Conservation (phyloP, 495 filamentous ascomycete species). For the Podospora conica region DNA sequence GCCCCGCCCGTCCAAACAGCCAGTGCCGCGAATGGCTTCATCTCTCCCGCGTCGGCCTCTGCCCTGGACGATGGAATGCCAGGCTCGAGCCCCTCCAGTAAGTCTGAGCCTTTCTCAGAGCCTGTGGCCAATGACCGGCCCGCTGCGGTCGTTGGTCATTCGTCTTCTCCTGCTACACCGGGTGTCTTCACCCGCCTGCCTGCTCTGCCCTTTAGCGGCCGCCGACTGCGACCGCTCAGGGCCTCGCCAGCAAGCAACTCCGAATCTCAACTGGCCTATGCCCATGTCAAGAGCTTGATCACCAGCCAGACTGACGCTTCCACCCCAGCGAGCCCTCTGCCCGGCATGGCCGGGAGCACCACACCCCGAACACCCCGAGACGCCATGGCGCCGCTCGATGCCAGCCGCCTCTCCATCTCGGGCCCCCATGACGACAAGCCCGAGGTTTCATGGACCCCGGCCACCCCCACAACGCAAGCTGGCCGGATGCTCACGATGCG, state of each 20-base stretch:
- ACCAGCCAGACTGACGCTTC: conserved; percentile 24
- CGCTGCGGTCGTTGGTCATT: conserved; percentile 13
- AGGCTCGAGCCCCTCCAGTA: conserved; percentile 34
- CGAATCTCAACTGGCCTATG: conserved; percentile 5
- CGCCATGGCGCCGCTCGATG: conserved; percentile 66
- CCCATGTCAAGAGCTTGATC: conserved; percentile 7
- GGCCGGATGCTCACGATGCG: conserved; percentile 35
- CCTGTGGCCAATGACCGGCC: conserved; percentile 16
- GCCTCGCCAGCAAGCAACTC: background rate
- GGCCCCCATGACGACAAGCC: conserved; percentile 34
- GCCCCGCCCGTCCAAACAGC: conserved; percentile 23
- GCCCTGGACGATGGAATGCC: conserved; percentile 16
- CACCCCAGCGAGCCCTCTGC: conserved; percentile 47
- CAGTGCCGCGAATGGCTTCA: conserved; percentile 21
- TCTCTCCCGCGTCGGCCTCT: conserved; percentile 23
- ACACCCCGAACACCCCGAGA: conserved; percentile 80
- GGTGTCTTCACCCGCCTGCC: conserved; percentile 9
- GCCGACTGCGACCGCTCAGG: background rate
- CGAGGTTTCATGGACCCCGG: conserved; percentile 43
- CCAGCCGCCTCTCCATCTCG: conserved; percentile 74
- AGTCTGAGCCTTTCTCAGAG: conserved; percentile 26
- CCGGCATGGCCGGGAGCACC: conserved; percentile 33
- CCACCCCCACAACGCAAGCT: conserved; percentile 70
- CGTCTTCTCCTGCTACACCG: conserved; percentile 16
- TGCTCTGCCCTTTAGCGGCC: conserved; percentile 16